Conservation (phyloP, 768 basidiomycete species). For the Rhodotorula diobovata region DNA sequence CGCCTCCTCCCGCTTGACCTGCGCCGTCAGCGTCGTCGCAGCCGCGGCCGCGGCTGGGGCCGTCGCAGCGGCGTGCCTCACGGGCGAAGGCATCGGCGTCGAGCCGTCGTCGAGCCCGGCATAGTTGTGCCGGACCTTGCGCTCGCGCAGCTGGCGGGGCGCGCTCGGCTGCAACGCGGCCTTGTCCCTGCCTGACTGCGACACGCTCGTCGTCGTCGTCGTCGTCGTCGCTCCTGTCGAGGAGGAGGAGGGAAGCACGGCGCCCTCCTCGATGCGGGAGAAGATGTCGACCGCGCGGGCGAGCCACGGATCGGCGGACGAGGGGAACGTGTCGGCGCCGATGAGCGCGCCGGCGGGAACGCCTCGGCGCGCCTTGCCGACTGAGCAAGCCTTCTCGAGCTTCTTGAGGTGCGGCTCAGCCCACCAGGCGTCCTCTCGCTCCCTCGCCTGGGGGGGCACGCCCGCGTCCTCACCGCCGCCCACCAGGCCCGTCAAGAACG, state of each 20-base stretch:
- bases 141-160: slow-evolving; percentile 23
- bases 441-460: neutral
- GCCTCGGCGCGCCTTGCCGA: neutral
- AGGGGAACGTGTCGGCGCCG: neutral
- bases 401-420: slow-evolving; percentile 3
- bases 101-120: slow-evolving; percentile 11
- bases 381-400: slow-evolving; percentile 12
- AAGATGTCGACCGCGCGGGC: slow-evolving; percentile 29
- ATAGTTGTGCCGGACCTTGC: slow-evolving; percentile 8
- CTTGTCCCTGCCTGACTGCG: no score
- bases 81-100: neutral
- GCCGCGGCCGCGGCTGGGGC: no score
- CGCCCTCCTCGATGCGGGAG: slow-evolving; percentile 8
- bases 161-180: no score
- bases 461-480: neutral
- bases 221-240: no score
- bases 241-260: neutral
- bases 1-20: no score
- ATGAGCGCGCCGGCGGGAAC: no score
- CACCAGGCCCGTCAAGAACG: slow-evolving; percentile 66
- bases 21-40: no score
- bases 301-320: slow-evolving; percentile 13
- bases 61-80: neutral
- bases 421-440: neutral
- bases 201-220: no score